Percentiles rank a stretch among this genome's conserved stretches.
phyloP scores from a whole-genome alignment of 768 basidiomycete genomes.

The Boletellus ananiceps region DNA sequence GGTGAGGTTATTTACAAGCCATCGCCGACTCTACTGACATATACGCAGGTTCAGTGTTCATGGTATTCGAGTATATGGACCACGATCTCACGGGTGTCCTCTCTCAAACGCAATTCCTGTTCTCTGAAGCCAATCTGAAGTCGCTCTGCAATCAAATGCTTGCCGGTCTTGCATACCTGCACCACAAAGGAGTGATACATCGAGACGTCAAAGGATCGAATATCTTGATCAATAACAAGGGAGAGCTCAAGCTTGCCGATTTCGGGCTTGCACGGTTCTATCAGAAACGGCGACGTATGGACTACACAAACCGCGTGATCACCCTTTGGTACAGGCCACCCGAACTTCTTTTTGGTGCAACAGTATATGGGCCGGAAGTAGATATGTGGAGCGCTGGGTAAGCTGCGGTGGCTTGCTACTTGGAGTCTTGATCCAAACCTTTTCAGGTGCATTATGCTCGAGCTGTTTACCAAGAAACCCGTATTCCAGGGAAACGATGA shows the following conservation, averaged over 20 bases:
- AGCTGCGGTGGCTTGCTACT: background rate
- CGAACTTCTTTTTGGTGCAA: conserved; percentile 91
- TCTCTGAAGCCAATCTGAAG: conserved; percentile 87
- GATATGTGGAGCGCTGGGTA: conserved; percentile 99
- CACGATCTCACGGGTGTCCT: conserved; percentile 95
- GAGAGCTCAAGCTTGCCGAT: conserved; percentile 94
- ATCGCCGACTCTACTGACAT: conserved; percentile 3
- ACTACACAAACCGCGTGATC: conserved; percentile 99
- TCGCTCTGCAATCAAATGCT: conserved; percentile 96
- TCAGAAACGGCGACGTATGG: conserved; percentile 80
- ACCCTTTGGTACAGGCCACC: conserved; percentile 98
- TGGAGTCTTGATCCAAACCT: background rate
- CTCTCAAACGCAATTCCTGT: conserved; percentile 83
- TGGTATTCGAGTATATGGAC: conserved; percentile 99
- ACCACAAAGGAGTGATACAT: conserved; percentile 94
- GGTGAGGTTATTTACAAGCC: conserved; percentile 44
- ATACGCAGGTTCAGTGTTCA: conserved; percentile 81
- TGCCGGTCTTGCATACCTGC: conserved; percentile 88
- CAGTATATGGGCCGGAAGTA: conserved; percentile 93
- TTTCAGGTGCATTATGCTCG: conserved; percentile 93
- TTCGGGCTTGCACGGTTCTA: conserved; percentile 97
- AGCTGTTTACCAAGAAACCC: conserved; percentile 91
- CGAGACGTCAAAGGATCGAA: conserved; percentile 99
- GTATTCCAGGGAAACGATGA: conserved; percentile 99
- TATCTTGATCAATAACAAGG: conserved; percentile 86